A percentile compares a stretch with the other conserved stretches of the same genome.
phyloP scores from a whole-genome alignment of 192 early-diverging fungal genomes.

The Endogone sp. region DNA sequence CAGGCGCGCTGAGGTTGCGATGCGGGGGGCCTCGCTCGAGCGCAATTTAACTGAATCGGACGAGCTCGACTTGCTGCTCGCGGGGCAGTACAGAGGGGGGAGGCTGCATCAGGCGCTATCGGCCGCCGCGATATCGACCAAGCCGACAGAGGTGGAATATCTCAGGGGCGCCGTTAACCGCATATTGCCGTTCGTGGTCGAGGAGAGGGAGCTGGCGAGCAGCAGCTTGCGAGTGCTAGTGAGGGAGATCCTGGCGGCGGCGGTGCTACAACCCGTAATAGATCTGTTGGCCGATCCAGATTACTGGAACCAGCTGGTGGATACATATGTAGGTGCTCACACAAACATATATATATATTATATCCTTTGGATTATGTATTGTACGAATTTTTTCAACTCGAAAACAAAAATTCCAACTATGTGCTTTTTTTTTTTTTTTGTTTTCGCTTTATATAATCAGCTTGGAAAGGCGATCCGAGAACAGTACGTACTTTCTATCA shows the following conservation, averaged over 20 bases:
- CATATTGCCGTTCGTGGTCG: conserved; percentile 61
- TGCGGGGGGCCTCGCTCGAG: conserved; percentile 41
- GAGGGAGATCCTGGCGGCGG: conserved; percentile 69
- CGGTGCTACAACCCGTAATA: conserved; percentile 66
- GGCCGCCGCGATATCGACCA: conserved; percentile 32
- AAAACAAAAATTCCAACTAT: no score
- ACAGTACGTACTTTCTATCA: conserved; percentile 42
- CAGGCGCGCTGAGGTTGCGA: conserved; percentile 50
- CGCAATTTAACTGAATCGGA: conserved; percentile 44
- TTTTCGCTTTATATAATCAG: conserved; percentile 16
- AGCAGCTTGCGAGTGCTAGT: conserved; percentile 57
- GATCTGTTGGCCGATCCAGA: conserved; percentile 76
- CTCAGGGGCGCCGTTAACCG: conserved; percentile 58
- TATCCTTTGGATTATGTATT: no score
- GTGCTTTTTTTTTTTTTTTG: no score
- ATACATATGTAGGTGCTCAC: conserved; percentile 55
- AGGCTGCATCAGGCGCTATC: conserved; percentile 57
- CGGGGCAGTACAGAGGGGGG: conserved; percentile 49
- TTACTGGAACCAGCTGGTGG: conserved; percentile 83
- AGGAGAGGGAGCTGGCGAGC: conserved; percentile 53
- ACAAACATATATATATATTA: no score
- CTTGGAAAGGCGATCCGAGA: conserved; percentile 43
- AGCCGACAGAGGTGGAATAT: conserved; percentile 52
- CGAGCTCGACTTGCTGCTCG: conserved; percentile 52
- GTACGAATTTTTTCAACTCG: no score